These are phyloP conservation scores for Epichloe hybrida DNA, from an alignment of 2,329 filamentous ascomycete species.

Conservation along the genomic window DNA sequence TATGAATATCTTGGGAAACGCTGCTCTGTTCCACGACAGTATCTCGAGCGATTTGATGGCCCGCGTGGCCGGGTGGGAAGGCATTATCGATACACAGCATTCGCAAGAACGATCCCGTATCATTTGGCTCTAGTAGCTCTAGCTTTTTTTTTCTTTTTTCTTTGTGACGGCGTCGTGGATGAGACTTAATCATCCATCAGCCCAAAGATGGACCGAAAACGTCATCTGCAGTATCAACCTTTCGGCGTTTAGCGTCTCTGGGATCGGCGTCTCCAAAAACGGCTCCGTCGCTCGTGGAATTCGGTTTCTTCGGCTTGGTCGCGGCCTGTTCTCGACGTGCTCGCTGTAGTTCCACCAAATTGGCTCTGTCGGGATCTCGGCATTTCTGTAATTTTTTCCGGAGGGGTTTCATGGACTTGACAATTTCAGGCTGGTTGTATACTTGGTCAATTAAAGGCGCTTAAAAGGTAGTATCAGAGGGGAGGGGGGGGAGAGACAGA, in stretches of 20 bases:
- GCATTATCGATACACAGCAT: too few species aligned
- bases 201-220: constrained; percentile 30
- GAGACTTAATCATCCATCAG: not conserved
- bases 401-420: constrained; percentile 38
- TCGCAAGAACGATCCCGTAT: too few species aligned
- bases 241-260: constrained; percentile 33
- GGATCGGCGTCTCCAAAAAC: constrained; percentile 30
- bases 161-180: too few species aligned
- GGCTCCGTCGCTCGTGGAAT: constrained; percentile 24
- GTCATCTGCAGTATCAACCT: constrained; percentile 29
- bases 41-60: too few species aligned
- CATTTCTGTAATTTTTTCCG: constrained; percentile 60
- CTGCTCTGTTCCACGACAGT: too few species aligned
- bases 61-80: too few species aligned
- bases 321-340: constrained; percentile 43
- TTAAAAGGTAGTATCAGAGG: too few species aligned
- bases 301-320: constrained; percentile 31
- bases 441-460: not conserved
- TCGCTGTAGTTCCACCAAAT: constrained; percentile 55
- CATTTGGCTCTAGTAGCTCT: too few species aligned
- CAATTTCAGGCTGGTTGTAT: constrained; percentile 25
- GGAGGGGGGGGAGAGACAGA: not conserved
- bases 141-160: too few species aligned
- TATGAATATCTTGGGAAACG: too few species aligned
- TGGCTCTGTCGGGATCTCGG: constrained; percentile 58